phyloP scores from a whole-genome alignment of 2,329 filamentous ascomycete genomes.

The Colletotrichum sp. region DNA sequence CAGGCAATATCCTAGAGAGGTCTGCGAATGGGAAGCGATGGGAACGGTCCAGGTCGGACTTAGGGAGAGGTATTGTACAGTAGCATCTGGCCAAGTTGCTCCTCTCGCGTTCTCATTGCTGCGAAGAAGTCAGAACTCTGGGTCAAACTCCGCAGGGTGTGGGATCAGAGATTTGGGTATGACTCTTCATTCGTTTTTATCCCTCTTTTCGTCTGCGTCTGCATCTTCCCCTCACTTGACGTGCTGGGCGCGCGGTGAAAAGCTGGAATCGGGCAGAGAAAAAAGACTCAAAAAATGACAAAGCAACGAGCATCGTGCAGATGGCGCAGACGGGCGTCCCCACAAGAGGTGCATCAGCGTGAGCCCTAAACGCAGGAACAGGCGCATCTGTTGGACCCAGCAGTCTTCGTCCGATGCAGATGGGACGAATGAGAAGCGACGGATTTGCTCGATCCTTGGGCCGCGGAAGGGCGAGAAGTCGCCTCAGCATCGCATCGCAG shows the following conservation, averaged over 20 bases:
- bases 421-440: slow-evolving; percentile 17
- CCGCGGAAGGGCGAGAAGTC: not conserved
- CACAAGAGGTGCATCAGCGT: slow-evolving; percentile 2
- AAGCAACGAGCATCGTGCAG: not conserved
- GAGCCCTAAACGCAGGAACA: slow-evolving; percentile 22
- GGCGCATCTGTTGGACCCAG: slow-evolving; percentile 7
- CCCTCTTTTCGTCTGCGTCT: not conserved
- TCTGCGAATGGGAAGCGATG: slow-evolving; percentile 10
- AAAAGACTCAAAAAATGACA: slow-evolving; percentile 15
- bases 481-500: slow-evolving; percentile 15
- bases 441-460: slow-evolving; percentile 7
- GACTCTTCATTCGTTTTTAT: not conserved
- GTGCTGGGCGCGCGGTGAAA: not conserved
- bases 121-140: not conserved
- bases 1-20: slow-evolving; percentile 8
- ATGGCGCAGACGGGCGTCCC: not conserved
- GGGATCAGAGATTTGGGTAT: not conserved
- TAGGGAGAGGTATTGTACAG: not conserved
- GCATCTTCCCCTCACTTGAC: not conserved
- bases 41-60: not conserved
- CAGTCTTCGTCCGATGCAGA: slow-evolving; percentile 11
- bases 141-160: slow-evolving; percentile 4
- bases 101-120: not conserved
- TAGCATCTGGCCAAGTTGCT: not conserved
- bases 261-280: not conserved